Conservation (phyloP, 345 rosid genomes). For the Eutrema japonicum region DNA sequence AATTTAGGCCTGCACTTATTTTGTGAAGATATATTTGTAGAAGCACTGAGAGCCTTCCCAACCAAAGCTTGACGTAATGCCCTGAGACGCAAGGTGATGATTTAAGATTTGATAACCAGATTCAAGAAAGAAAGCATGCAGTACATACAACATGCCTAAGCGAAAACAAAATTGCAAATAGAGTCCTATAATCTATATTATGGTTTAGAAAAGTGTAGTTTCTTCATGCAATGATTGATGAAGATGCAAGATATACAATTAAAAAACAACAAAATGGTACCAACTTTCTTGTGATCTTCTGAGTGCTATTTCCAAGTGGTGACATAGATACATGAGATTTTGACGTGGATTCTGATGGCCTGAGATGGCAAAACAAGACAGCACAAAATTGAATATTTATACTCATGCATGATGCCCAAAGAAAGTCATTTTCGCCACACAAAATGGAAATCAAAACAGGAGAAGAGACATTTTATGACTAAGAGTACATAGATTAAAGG, state of each 20-base stretch:
- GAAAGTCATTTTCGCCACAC: conserved; percentile 6
- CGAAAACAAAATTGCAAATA: conserved; percentile 19
- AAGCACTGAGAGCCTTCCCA: conserved; percentile 46
- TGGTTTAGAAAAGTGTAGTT: conserved; percentile 16
- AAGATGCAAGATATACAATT: conserved; percentile 21
- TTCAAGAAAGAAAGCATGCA: conserved; percentile 11
- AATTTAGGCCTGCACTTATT: conserved; percentile 51
- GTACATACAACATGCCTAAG: conserved; percentile 11
- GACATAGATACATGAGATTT: conserved; percentile 34
- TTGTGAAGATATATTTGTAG: conserved; percentile 44
- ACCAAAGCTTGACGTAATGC: conserved; percentile 49
- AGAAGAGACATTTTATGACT: conserved; percentile 25
- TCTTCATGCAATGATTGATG: conserved; percentile 22
- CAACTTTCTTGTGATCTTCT: conserved; percentile 53
- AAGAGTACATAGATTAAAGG: conserved; percentile 36
- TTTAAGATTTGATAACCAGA: conserved; percentile 21
- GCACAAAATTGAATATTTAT: conserved; percentile 20
- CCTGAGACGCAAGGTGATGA: conserved; percentile 49
- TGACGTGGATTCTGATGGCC: conserved; percentile 46
- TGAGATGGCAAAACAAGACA: conserved; percentile 39
- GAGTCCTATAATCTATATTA: conserved; percentile 13
- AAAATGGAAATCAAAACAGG: conserved; percentile 27
- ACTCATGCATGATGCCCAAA: conserved; percentile 21
- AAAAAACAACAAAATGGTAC: conserved; percentile 45
- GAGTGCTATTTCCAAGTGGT: conserved; percentile 46